Evolutionary conservation across 352 stramenopile species (phyloP), one percentile per base, ranked within the genome.

Genomic region (Phytophthora pseudosyringae): DNA sequence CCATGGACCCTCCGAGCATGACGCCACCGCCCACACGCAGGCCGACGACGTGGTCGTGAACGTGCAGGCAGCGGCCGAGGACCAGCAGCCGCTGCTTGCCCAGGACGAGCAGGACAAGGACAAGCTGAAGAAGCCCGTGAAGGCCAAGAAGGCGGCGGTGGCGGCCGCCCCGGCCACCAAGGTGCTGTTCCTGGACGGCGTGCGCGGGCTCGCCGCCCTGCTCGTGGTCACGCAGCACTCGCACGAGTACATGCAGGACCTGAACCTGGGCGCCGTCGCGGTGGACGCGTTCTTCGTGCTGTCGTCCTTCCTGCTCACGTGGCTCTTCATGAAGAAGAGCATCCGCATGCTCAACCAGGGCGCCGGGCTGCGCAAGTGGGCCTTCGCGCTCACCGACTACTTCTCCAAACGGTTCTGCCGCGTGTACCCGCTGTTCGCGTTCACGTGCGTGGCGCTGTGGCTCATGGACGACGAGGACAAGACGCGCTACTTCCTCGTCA

Each of bases 211-310:
- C 5, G 68, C 68, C 5, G 64, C 68, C 29, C 40, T 80, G 7
- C 29, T 74, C 8, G 68, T 80, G 18, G 64, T 73, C 36, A 65
- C 51, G 47, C 68, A 77, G 45, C 72, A 80, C 48, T 71, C 64
- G 15, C 58, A 76, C 43, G 74, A 76, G 48, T 71, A 78, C 51
- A 75, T 77, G 61, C 60, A 70, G 39, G 61, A 73, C 38, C 15
- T 78, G 6, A 74, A 79, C 51, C 39, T 82, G 21, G 78, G 78
- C 12, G 61, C 56, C 26, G 53, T 74, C 1, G 75, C 66, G 3
- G 75, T 87, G 25, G 75, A 87, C 61, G 69, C 60, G 39, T 87
- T 87, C 58, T 87, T 87, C 46, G 78, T 87, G 21, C 50, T 87
- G 36, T 87, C 78, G 28, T 75, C 73, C 18, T 86, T 81, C 40